phyloP scores from a whole-genome alignment of 1,284 basidiomycete species.

The Apiotrichum sp. region DNA sequence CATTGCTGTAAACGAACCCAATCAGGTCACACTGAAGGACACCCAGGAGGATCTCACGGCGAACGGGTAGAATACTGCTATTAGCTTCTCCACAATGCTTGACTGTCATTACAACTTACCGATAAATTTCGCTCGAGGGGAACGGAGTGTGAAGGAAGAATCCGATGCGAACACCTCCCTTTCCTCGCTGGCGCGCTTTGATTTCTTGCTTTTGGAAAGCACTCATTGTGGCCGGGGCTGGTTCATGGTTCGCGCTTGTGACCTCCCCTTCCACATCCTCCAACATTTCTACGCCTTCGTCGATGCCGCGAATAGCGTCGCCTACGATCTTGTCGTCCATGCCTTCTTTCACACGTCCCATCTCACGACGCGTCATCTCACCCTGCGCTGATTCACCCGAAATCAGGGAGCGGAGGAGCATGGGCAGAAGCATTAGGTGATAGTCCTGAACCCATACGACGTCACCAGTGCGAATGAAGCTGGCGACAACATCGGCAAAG shows the following conservation, averaged over 20 bases:
- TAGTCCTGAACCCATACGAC: slow-evolving; percentile 99
- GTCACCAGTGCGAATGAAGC: slow-evolving; percentile 70
- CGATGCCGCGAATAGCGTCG: slow-evolving; percentile 23
- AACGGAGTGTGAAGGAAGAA: slow-evolving; percentile 99
- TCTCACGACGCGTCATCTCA: slow-evolving; percentile 60
- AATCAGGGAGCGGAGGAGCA: slow-evolving; percentile 82
- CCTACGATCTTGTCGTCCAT: slow-evolving; percentile 56
- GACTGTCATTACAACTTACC: slow-evolving; percentile 54
- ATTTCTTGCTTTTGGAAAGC: slow-evolving; percentile 42
- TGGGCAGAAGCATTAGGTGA: slow-evolving; percentile 94
- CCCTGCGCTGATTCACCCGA: slow-evolving; percentile 62
- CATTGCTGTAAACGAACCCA: slow-evolving; percentile 50
- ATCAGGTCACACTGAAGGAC: slow-evolving; percentile 94
- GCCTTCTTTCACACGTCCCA: slow-evolving; percentile 69
- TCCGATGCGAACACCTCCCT: slow-evolving; percentile 72
- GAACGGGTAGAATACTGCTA: slow-evolving; percentile 84
- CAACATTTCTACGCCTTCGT: slow-evolving; percentile 38
- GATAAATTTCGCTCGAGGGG: slow-evolving; percentile 95
- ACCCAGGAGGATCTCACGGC: slow-evolving; percentile 91
- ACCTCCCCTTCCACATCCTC: slow-evolving; percentile 36
- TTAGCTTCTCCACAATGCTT: slow-evolving; percentile 22
- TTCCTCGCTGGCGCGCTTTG: slow-evolving; percentile 41
- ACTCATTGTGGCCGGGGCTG: slow-evolving; percentile 22
- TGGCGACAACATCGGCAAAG: slow-evolving; percentile 82
- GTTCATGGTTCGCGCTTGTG: slow-evolving; percentile 7